A percentile compares a stretch with the other conserved stretches of the same genome.
Evolutionary conservation across 2,329 filamentous ascomycete genomes (phyloP).

Genomic region (Polychaeton citri): DNA sequence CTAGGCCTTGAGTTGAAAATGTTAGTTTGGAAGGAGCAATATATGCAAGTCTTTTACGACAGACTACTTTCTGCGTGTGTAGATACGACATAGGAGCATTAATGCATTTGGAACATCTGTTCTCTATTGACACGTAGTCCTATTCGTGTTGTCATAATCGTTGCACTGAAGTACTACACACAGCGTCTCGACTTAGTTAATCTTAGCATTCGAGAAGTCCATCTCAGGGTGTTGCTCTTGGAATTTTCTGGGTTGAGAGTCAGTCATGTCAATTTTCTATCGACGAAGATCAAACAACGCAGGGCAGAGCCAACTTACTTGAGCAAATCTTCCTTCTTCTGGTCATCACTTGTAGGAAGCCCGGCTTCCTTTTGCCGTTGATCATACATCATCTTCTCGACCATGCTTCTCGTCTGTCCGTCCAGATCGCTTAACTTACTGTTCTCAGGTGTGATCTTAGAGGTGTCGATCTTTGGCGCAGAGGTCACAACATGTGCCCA

Average conservation of each 20-base stretch:
- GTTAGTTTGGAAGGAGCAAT: no score
- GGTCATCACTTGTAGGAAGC: slow-evolving; percentile 79
- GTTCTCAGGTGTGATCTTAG: slow-evolving; percentile 87
- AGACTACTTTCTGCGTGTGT: no score
- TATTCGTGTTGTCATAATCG: no score
- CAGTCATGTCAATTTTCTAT: slow-evolving; percentile 1
- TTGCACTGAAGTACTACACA: no score
- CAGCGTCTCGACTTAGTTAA: slow-evolving; percentile 18
- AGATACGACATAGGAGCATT: no score
- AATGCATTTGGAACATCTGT: no score
- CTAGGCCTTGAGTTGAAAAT: no score
- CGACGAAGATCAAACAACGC: not conserved
- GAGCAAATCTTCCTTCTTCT: slow-evolving; percentile 86
- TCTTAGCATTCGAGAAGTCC: slow-evolving; percentile 55
- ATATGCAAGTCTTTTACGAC: no score
- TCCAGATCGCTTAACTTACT: slow-evolving; percentile 86
- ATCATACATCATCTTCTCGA: slow-evolving; percentile 99
- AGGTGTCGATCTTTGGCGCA: slow-evolving; percentile 86
- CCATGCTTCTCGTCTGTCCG: slow-evolving; percentile 89
- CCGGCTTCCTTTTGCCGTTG: slow-evolving; percentile 93
- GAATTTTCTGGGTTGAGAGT: slow-evolving; percentile 46
- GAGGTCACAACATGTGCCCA: slow-evolving; percentile 82
- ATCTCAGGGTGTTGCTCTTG: slow-evolving; percentile 65
- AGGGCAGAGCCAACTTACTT: slow-evolving; percentile 35
- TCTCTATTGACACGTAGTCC: no score